phyloP scores from a whole-genome alignment of 306 rosid genomes.

The Nissolia schottii region DNA sequence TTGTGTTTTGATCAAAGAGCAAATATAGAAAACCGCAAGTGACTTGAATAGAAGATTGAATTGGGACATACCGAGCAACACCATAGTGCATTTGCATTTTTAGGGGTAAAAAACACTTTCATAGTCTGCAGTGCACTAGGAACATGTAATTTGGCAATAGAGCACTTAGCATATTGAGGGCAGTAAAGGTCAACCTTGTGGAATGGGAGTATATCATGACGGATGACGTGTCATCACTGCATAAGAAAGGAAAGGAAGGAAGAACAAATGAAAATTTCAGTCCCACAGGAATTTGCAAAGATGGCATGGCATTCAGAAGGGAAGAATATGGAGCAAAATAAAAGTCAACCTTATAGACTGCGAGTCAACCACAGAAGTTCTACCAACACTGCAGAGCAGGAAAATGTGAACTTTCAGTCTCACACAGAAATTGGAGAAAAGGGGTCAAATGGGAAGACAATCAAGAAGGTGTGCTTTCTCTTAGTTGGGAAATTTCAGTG shows the following conservation, averaged over 20 bases:
- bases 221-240: constrained; percentile 49
- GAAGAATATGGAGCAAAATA: constrained; percentile 8
- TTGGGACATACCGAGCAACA: background rate
- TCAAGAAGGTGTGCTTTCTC: background rate
- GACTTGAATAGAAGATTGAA: constrained; percentile 5
- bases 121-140: constrained; percentile 12
- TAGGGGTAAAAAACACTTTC: background rate
- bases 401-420: constrained; percentile 39
- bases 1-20: too few relatives aligned
- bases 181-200: constrained; percentile 33
- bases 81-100: background rate
- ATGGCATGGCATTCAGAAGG: constrained; percentile 26
- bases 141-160: constrained; percentile 31
- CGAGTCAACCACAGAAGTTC: constrained; percentile 39
- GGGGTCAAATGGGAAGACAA: background rate
- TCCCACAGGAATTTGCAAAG: constrained; percentile 30
- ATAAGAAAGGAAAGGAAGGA: constrained; percentile 29
- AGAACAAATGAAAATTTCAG: constrained; percentile 32
- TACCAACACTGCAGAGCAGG: constrained; percentile 46
- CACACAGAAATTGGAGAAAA: constrained; percentile 24
- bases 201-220: constrained; percentile 47
- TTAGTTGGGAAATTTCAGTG: background rate
- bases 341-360: constrained; percentile 44
- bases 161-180: constrained; percentile 36
- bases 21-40: background rate